Percentiles rank a stretch among this genome's conserved stretches.
These are phyloP conservation scores for Plantago major DNA, from an alignment of 257 asterid genomes.

Conservation along the genomic window DNA sequence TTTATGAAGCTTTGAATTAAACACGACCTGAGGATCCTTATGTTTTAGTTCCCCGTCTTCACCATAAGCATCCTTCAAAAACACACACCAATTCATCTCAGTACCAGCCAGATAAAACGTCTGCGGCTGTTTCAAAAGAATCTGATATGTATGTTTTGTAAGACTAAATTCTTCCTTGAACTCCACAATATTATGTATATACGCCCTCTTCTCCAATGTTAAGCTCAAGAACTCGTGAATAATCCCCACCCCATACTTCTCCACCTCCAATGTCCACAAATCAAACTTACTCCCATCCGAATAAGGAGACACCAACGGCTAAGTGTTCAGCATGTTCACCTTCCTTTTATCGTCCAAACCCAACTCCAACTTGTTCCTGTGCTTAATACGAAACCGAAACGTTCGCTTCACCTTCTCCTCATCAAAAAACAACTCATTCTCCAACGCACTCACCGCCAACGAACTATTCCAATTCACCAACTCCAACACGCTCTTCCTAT, in stretches of 20 bases:
- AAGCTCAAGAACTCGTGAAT: slow-evolving; percentile 88
- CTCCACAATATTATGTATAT: slow-evolving; percentile 90
- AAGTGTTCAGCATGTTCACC: slow-evolving; percentile 69
- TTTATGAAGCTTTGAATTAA: slow-evolving; percentile 56
- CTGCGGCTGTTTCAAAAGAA: slow-evolving; percentile 76
- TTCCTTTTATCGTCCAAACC: slow-evolving; percentile 67
- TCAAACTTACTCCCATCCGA: slow-evolving; percentile 74
- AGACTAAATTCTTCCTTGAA: slow-evolving; percentile 87
- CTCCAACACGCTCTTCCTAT: slow-evolving; percentile 68
- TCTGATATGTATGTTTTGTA: slow-evolving; percentile 78
- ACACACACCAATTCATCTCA: slow-evolving; percentile 97
- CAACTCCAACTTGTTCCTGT: slow-evolving; percentile 62
- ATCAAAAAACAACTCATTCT: slow-evolving; percentile 61
- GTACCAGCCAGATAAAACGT: slow-evolving; percentile 89
- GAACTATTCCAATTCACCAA: slow-evolving; percentile 74
- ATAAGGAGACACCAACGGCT: slow-evolving; percentile 93
- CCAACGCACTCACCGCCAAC: slow-evolving; percentile 68
- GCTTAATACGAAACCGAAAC: slow-evolving; percentile 69
- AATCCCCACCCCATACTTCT: slow-evolving; percentile 83
- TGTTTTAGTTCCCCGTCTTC: slow-evolving; percentile 56
- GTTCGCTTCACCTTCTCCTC: slow-evolving; percentile 81
- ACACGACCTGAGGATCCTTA: slow-evolving; percentile 76
- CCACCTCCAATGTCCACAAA: slow-evolving; percentile 88
- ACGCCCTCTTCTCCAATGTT: slow-evolving; percentile 95
- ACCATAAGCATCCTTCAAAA: slow-evolving; percentile 78